phyloP scores from a whole-genome alignment of 2,329 filamentous ascomycete species.

The Colletotrichum gloeosporioides region DNA sequence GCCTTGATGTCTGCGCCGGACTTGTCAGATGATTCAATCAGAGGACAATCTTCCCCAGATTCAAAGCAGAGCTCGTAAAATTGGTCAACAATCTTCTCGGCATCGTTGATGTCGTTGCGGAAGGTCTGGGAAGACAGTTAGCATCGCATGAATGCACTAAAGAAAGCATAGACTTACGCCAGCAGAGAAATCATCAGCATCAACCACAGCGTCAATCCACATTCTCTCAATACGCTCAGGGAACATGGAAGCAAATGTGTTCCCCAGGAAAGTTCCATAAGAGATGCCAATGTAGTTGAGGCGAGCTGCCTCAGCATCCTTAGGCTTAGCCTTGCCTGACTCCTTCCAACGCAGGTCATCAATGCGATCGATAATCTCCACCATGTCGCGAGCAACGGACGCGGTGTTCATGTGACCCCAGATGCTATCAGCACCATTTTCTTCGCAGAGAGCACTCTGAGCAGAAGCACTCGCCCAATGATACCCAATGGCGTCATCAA shows the following conservation, averaged over 20 bases:
- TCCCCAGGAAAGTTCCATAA: conserved; percentile 41
- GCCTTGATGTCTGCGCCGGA: conserved; percentile 29
- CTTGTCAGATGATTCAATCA: conserved; percentile 29
- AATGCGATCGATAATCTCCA: conserved; percentile 36
- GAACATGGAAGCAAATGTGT: conserved; percentile 39
- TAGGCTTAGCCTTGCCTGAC: not conserved
- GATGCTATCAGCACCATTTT: conserved; percentile 21
- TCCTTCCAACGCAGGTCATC: conserved; percentile 25
- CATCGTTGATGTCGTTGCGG: conserved; percentile 39
- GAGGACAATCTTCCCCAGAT: conserved; percentile 32
- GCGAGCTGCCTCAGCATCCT: conserved; percentile 2
- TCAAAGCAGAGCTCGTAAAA: conserved; percentile 41
- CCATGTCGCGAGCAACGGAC: conserved; percentile 37
- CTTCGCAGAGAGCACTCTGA: conserved; percentile 27
- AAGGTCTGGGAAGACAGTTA: conserved; percentile 28
- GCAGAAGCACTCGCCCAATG: conserved; percentile 23
- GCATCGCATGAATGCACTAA: rapidly evolving
- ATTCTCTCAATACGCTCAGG: conserved; percentile 41
- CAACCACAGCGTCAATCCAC: conserved; percentile 34
- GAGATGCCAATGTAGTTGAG: conserved; percentile 49
- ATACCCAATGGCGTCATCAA: not conserved
- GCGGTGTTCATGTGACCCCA: conserved; percentile 32
- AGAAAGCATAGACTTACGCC: conserved; percentile 21
- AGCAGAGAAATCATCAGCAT: conserved; percentile 28
- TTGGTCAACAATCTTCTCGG: conserved; percentile 35